phyloP scores from a whole-genome alignment of 805 yeast genomes.

The Kluyveromyces wickerhamii region DNA sequence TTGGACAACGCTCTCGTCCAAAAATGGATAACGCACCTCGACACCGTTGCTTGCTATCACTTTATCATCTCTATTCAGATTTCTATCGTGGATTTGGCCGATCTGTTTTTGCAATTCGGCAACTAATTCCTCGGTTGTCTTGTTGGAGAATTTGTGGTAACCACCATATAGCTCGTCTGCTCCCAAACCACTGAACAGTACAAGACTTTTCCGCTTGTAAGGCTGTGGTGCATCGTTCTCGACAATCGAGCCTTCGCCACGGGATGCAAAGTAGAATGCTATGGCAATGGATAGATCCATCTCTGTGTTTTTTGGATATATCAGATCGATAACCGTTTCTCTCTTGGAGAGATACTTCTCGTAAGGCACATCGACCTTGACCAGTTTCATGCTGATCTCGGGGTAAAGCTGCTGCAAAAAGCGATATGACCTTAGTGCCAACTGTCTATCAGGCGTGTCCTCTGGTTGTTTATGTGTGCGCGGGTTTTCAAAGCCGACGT shows the following conservation, averaged over 20 bases:
- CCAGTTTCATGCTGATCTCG: conserved; percentile 36
- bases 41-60: conserved; percentile 82
- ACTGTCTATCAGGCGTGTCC: conserved; percentile 78
- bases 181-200: conserved; percentile 85
- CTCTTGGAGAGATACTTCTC: conserved; percentile 49
- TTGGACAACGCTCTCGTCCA: conserved; percentile 54
- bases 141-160: conserved; percentile 67
- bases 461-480: conserved; percentile 52
- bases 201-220: conserved; percentile 52
- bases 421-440: conserved; percentile 59
- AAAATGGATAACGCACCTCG: conserved; percentile 81
- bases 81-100: conserved; percentile 64
- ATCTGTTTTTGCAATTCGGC: conserved; percentile 65
- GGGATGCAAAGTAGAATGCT: conserved; percentile 88
- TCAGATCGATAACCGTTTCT: conserved; percentile 49
- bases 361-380: conserved; percentile 70
- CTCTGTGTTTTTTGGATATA: conserved; percentile 80
- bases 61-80: conserved; percentile 86
- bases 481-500: conserved; percentile 89
- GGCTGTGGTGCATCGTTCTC: conserved; percentile 11
- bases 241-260: conserved; percentile 38
- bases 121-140: conserved; percentile 38
- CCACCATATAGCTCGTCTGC: conserved; percentile 98
- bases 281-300: conserved; percentile 95
- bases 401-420: conserved; percentile 41